Base-by-base conservation (phyloP, 2,329 filamentous ascomycete species). In the Fusarium albidum region DNA sequence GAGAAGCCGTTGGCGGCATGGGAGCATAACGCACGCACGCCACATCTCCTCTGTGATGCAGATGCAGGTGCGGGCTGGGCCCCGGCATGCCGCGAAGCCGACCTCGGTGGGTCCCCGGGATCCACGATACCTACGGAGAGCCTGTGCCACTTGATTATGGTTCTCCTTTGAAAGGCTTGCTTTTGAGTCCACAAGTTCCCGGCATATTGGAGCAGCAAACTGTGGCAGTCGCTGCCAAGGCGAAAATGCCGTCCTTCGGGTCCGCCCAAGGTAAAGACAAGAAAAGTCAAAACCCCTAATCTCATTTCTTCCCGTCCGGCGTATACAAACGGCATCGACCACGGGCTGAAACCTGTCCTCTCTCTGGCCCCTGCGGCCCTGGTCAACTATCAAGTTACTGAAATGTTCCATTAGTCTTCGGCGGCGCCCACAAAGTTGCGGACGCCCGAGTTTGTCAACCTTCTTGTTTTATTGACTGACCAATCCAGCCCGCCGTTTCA, bases 11-110 rank as follows among this genome's bases (percentile, higher is more conserved):
- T 28, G 28, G n/a, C 33, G 37, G 33, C 34, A 26, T 39, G 28
- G n/a, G 26, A 45, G 33, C 45, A 33, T 39, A 47, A 47, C 45
- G 35, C 27, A 17, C 27, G 33, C 45, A 33, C 32, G 39, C 39
- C 45, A 28, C 27, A 17, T 17, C 32, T 40, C 45, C 5, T n/a
- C n/a, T 38, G 34, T 25, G 17, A 29, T 46, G 43, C 43, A 46
- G 43, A 40, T 40, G 35, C 26, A 46, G 29, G 14, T 17, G 26
- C 43, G 33, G 43, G 43, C 9, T 46, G 26, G 21, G 15, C 43
- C 49, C 37, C 49, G 47, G 55, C 33, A 51, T 58, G 47, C 44
- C 47, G 50, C 40, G 38, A 51, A 39, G 37, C 57, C 57, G 54
- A 58, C 57, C 51, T 57, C 55, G 54, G 31, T 25, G 21, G 45